Conservation (phyloP, 192 early-diverging fungal species). For the Rhizophlyctis rosea region DNA sequence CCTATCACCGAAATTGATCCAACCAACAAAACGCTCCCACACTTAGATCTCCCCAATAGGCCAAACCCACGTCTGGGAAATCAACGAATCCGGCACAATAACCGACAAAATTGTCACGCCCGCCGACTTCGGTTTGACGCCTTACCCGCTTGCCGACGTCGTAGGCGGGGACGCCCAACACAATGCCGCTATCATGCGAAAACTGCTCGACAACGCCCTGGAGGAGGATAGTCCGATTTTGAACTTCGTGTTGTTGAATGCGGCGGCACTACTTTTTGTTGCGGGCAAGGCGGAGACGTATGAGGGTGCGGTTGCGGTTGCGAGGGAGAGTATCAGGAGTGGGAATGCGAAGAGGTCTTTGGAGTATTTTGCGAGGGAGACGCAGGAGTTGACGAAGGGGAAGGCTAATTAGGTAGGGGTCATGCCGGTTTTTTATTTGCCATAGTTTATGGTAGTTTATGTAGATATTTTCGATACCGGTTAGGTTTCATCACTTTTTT, state of each 20-base stretch:
- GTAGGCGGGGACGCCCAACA: constrained; percentile 62
- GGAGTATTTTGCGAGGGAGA: constrained; percentile 51
- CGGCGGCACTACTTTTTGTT: constrained; percentile 81
- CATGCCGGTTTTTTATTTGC: no score
- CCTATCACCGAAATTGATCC: constrained; percentile 4
- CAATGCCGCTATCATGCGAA: constrained; percentile 71
- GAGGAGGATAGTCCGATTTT: constrained; percentile 68
- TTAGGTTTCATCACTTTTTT: no score
- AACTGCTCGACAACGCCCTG: constrained; percentile 66
- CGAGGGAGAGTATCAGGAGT: constrained; percentile 66
- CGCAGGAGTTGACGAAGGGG: constrained; percentile 14
- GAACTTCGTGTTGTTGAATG: constrained; percentile 91
- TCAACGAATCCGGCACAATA: constrained; percentile 61
- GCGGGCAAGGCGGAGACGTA: constrained; percentile 69
- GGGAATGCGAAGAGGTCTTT: constrained; percentile 67
- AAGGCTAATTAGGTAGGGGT: no score
- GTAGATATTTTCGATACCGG: no score
- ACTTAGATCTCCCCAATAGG: constrained; percentile 85
- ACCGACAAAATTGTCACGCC: constrained; percentile 67
- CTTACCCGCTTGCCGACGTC: constrained; percentile 70
- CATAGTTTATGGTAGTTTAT: no score
- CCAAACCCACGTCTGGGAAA: constrained; percentile 83
- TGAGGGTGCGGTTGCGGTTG: constrained; percentile 73
- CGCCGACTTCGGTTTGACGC: constrained; percentile 80
- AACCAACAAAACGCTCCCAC: not conserved